Percentiles rank a stretch among this genome's conserved stretches.
Conservation (phyloP, 2,329 filamentous ascomycete genomes). For the Fusarium sp. region DNA sequence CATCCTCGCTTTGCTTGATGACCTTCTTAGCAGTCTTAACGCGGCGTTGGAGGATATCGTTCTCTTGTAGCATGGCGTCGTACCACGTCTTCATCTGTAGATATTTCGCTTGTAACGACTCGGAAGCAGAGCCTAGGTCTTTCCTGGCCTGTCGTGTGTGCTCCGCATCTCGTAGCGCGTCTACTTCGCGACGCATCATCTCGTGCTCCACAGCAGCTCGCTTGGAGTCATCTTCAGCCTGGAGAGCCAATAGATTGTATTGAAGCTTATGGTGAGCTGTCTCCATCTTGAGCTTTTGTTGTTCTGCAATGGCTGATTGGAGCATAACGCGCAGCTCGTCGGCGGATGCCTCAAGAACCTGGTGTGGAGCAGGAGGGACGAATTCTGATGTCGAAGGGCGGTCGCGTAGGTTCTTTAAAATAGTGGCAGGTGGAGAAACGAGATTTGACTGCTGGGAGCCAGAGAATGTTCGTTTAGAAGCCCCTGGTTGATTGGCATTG, state of each 20-base stretch:
- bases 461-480: conserved; percentile 53
- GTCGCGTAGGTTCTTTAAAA: conserved; percentile 55
- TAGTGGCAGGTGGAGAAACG: conserved; percentile 69
- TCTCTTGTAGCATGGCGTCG: conserved; percentile 77
- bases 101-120: conserved; percentile 69
- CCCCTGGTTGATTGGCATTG: conserved; percentile 38
- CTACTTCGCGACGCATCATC: conserved; percentile 89
- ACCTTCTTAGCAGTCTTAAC: conserved; percentile 82
- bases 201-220: conserved; percentile 92
- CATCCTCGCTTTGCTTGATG: conserved; percentile 83
- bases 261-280: conserved; percentile 93
- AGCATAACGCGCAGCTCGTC: conserved; percentile 73
- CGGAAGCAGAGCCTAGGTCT: conserved; percentile 67
- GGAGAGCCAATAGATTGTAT: conserved; percentile 85
- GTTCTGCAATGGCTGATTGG: conserved; percentile 68
- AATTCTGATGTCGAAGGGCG: conserved; percentile 59
- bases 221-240: conserved; percentile 87
- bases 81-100: conserved; percentile 76
- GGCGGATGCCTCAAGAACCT: conserved; percentile 67
- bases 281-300: conserved; percentile 80
- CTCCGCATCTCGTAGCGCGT: conserved; percentile 83
- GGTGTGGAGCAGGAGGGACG: conserved; percentile 62
- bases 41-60: conserved; percentile 73
- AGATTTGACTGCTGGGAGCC: conserved; percentile 64
- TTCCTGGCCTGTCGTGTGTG: conserved; percentile 74